Evolutionary conservation across 352 stramenopile genomes (phyloP), one percentile per base, ranked within the genome.

Genomic region (Pythium phragmiticola): DNA sequence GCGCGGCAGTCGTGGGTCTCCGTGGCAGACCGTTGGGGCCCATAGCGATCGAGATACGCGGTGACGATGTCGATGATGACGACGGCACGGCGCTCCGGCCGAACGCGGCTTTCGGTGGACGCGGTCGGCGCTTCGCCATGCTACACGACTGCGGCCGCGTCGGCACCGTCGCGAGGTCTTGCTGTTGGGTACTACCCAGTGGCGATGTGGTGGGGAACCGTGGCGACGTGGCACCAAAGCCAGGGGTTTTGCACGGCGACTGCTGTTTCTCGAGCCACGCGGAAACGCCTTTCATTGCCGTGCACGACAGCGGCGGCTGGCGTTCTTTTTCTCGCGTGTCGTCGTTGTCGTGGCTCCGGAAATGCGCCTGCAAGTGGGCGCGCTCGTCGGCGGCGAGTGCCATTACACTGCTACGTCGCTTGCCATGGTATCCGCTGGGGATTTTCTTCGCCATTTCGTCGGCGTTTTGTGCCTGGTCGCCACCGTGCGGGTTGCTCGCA

Each of bases 211-310:
- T 46, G 17, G 13, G 7, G 13, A 63, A 59, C 4, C 62, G 53
- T 30, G 21, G 30, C 7, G 63, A 48, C 11, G 48, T 61, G 26
- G 26, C 26, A 26, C 56, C 56, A 49, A 65, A 60, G 37, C 19
- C 39, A 13, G 53, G 43, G 11, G 45, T 60, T n/a, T 65, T 58
- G 6, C 63, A 68, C 0, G 49, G 58, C 14, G 69, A 62, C 4
- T 59, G 67, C 41, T 70, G 63, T 11, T 42, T 57, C 39, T 73
- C 47, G 11, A 88, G 60, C 75, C 79, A 85, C 1, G 58, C 65
- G 11, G 78, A 65, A 17, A 84, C 69, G 1, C 75, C 77, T 39
- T 71, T 69, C 6, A 88, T 74, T 5, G 52, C 21, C 4, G 72
- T 60, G 14, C 37, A 42, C 13, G 53, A 45, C 4, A 63, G 37